Evolutionary conservation across 2,329 filamentous ascomycete genomes (phyloP), one percentile per base, ranked within the genome.

Genomic region (Biscogniauxia sp.): DNA sequence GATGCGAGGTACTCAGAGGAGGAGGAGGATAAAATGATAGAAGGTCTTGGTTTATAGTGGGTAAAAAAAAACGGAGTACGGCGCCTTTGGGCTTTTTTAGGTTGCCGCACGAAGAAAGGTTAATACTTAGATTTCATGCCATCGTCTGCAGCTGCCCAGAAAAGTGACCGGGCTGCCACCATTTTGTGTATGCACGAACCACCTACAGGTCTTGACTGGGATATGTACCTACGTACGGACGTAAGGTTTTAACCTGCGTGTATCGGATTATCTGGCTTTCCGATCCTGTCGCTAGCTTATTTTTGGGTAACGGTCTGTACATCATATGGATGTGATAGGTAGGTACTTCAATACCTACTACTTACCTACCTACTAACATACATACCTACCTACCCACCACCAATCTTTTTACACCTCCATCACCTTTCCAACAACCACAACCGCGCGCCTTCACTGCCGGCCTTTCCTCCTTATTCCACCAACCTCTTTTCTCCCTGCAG

Each of bases 391-490:
- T 45, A 45, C 37, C 37, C 37, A 45, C 37, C 17, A 45, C 37
- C 37, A 45, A 45, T 55, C 53, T 55, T 55, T 55, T 55, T 45
- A 41, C 53, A 20, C 28, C 53, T 55, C 53, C 26, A 55, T 55
- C 28, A 41, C 53, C 15, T 55, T 32, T 37, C 8, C 53, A 37
- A 20, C 25, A 55, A 41, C 20, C 28, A 45, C 26, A 37, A 37
- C 20, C 53, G 20, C 15, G 13, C 26, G 28, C 28, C 28, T 32
- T 55, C 45, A 15, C 37, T 45, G 15, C 17, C n/a, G 15, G 37
- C 17, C 3, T 17, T 45, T 45, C 37, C 37, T 45, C 37, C 37
- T 3, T 45, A 17, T 55, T 45, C 37, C 53, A 11, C 52, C 53
- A 45, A 45, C 53, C 19, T 15, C n/a, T n/a, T 13, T 32, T 20